Percentiles rank a stretch among this genome's conserved stretches.
phyloP scores from a whole-genome alignment of 352 stramenopile species.

The Globisporangium nagaii region DNA sequence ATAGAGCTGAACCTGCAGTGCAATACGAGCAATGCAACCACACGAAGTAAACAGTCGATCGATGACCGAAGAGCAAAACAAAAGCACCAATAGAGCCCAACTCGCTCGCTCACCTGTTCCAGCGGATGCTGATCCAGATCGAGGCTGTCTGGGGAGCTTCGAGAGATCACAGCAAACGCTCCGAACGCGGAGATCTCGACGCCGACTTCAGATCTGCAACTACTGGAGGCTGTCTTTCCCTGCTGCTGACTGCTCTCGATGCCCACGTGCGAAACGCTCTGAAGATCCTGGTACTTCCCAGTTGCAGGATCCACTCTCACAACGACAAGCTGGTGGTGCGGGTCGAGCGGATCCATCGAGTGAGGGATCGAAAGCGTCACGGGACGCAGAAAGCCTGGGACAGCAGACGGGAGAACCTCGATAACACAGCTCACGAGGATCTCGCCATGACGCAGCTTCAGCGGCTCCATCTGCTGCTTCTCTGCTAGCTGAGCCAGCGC shows the following conservation, averaged over 20 bases:
- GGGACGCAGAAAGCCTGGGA: constrained; percentile 20
- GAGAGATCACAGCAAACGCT: constrained; percentile 9
- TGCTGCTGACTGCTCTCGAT: not conserved
- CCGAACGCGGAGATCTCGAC: constrained; percentile 7
- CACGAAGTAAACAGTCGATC: not conserved
- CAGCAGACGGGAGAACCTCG: constrained; percentile 30
- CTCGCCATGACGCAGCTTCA: constrained; percentile 21
- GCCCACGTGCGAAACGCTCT: not conserved
- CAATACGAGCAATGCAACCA: not conserved
- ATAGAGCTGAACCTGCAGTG: constrained; percentile 2
- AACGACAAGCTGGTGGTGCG: constrained; percentile 10
- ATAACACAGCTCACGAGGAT: constrained; percentile 40
- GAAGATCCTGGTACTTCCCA: constrained; percentile 4
- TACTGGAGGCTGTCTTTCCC: not conserved
- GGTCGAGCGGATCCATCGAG: constrained; percentile 8
- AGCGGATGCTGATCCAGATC: constrained; percentile 9
- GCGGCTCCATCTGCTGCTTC: not conserved
- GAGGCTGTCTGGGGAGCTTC: constrained; percentile 3
- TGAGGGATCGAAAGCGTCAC: constrained; percentile 27
- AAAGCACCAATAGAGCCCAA: not conserved
- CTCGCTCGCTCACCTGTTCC: constrained; percentile 12
- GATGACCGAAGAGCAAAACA: not conserved
- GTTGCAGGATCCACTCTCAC: constrained; percentile 23
- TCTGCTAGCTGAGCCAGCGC: not conserved
- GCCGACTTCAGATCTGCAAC: not conserved